Percentiles rank a stretch among this genome's conserved stretches.
These are phyloP conservation scores for Neotropicomus parvogracilis DNA, from an alignment of 1,284 basidiomycete genomes.

Conservation along the genomic window DNA sequence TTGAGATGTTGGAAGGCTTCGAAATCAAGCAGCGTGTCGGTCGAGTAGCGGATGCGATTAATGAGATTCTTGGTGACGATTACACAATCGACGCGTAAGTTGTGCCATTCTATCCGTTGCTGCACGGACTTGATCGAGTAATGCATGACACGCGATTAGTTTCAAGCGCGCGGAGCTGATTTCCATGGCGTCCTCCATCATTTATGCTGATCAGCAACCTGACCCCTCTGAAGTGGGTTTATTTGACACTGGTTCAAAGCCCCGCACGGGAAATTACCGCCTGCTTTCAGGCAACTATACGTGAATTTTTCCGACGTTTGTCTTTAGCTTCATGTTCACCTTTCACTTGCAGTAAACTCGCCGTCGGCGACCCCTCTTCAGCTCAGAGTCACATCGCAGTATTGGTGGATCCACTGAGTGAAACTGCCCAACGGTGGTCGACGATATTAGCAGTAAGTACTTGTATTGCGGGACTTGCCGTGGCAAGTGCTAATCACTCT, in stretches of 20 bases:
- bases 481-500: constrained; percentile 1
- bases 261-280: constrained; percentile 59
- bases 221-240: constrained; percentile 73
- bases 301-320: constrained; percentile 41
- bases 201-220: constrained; percentile 62
- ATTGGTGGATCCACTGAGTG: constrained; percentile 83
- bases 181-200: constrained; percentile 64
- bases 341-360: constrained; percentile 51
- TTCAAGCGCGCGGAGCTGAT: constrained; percentile 56
- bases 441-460: constrained; percentile 63
- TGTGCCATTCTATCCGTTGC: not conserved
- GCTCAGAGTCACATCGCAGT: constrained; percentile 74
- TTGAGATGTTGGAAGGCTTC: constrained; percentile 63
- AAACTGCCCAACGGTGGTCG: constrained; percentile 82
- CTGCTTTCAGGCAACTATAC: constrained; percentile 58
- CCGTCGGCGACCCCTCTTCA: constrained; percentile 61
- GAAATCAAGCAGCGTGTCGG: constrained; percentile 69
- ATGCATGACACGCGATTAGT: constrained; percentile 33
- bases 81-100: constrained; percentile 46
- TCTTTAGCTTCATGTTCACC: constrained; percentile 5
- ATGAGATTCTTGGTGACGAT: constrained; percentile 46
- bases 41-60: constrained; percentile 64
- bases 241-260: constrained; percentile 57
- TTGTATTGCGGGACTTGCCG: not conserved
- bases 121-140: not conserved